phyloP scores from a whole-genome alignment of 805 yeast species.

The Yarrowia divulgata region DNA sequence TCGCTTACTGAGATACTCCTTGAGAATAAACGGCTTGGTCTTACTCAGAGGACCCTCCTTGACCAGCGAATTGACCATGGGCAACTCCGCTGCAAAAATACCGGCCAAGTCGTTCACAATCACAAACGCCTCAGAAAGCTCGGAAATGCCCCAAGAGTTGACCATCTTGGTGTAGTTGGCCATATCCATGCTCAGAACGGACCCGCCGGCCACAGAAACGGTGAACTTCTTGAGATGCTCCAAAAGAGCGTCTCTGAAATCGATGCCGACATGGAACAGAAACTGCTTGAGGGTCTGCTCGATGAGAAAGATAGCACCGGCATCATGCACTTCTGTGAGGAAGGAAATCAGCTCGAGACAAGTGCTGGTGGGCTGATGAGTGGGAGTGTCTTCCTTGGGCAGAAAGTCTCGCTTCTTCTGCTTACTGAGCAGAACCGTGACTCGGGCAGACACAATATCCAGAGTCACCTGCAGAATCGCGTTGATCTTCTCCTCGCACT shows the following conservation, averaged over 20 bases:
- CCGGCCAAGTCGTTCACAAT: conserved; percentile 83
- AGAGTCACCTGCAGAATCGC: conserved; percentile 66
- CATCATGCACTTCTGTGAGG: conserved; percentile 55
- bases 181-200: conserved; percentile 77
- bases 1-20: conserved; percentile 71
- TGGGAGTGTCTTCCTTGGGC: conserved; percentile 56
- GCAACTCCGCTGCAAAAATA: conserved; percentile 83
- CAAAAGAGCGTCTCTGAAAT: conserved; percentile 64
- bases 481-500: conserved; percentile 71
- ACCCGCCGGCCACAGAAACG: conserved; percentile 83
- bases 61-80: conserved; percentile 75
- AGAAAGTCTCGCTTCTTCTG: conserved; percentile 80
- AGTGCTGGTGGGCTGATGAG: conserved; percentile 54
- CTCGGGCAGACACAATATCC: conserved; percentile 59
- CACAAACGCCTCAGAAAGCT: conserved; percentile 67
- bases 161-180: conserved; percentile 74
- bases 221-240: conserved; percentile 77
- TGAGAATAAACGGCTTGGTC: conserved; percentile 54
- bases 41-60: conserved; percentile 79
- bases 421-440: conserved; percentile 60
- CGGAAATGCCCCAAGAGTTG: conserved; percentile 70
- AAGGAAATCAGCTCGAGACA: conserved; percentile 69
- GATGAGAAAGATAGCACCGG: conserved; percentile 52
- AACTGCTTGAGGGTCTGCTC: conserved; percentile 60
- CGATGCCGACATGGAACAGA: conserved; percentile 63